These are phyloP conservation scores for Zygosaccharomyces lentus DNA, from an alignment of 805 yeast genomes.

Conservation along the genomic window DNA sequence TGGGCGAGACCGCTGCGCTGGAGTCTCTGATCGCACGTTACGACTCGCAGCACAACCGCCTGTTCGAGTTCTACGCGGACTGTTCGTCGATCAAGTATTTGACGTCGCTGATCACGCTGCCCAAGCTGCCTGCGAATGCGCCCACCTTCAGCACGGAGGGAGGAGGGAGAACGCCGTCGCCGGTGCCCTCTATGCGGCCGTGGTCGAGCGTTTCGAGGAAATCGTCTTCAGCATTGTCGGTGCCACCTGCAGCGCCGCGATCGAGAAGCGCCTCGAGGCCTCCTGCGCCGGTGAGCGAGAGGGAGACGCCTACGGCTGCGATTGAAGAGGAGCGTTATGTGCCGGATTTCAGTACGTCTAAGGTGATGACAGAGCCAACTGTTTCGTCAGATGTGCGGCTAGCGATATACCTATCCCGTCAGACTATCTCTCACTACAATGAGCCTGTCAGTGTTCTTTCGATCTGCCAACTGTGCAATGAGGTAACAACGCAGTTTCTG, in stretches of 20 bases:
- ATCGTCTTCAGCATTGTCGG: background rate
- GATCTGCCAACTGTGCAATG: slow-evolving; percentile 9
- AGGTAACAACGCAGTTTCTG: slow-evolving; percentile 8
- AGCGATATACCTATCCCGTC: slow-evolving; percentile 11
- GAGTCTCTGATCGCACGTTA: slow-evolving; percentile 70
- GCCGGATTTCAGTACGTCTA: background rate
- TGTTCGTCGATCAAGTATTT: slow-evolving; percentile 80
- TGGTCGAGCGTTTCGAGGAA: background rate
- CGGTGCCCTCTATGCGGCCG: background rate
- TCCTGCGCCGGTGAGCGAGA: background rate
- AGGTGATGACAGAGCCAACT: background rate
- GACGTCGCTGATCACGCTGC: slow-evolving; percentile 60
- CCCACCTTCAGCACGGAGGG: slow-evolving; percentile 22
- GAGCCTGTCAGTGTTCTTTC: slow-evolving; percentile 10
- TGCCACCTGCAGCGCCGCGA: background rate
- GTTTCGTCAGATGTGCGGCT: slow-evolving; percentile 8
- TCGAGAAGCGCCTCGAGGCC: background rate
- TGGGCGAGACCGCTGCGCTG: slow-evolving; percentile 64
- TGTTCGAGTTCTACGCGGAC: slow-evolving; percentile 84
- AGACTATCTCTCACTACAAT: slow-evolving; percentile 10
- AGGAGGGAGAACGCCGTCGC: background rate
- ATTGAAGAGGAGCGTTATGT: background rate
- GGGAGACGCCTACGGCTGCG: background rate
- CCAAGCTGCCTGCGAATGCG: slow-evolving; percentile 37
- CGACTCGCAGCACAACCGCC: slow-evolving; percentile 58